A percentile compares a stretch with the other conserved stretches of the same genome.
Conservation (phyloP, 148 eudicot genomes). For the Cornus florida region DNA sequence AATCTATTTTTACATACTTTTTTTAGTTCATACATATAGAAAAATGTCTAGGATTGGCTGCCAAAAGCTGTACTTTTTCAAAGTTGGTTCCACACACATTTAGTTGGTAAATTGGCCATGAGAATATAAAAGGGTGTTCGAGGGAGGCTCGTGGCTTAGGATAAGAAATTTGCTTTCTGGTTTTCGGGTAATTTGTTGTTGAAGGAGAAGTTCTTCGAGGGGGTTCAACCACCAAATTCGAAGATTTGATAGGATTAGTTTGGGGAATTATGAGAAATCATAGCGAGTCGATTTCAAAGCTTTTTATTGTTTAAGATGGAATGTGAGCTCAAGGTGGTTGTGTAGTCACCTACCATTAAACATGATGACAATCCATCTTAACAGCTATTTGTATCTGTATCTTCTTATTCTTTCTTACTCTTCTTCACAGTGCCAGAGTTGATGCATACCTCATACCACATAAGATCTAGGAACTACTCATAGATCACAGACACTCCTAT, state of each 20-base stretch:
- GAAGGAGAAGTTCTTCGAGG: background rate
- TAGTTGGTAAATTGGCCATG: background rate
- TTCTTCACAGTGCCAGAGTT: background rate
- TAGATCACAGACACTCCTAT: background rate
- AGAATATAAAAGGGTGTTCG: background rate
- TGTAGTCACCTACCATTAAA: constrained; percentile 9
- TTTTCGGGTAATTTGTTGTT: background rate
- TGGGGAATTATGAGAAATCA: constrained; percentile 11
- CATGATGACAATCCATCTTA: constrained; percentile 15
- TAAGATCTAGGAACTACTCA: background rate
- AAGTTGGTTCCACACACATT: constrained; percentile 11
- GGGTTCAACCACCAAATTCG: constrained; percentile 4
- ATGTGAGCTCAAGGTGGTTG: constrained; percentile 13
- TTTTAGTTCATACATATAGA: background rate
- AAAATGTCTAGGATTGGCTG: background rate
- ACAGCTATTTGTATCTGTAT: background rate
- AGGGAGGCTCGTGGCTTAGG: background rate
- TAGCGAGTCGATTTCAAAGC: background rate
- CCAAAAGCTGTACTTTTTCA: background rate
- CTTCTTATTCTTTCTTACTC: background rate
- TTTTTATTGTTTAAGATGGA: background rate
- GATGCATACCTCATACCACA: background rate
- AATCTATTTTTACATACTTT: background rate
- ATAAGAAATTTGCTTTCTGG: background rate
- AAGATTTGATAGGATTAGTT: constrained; percentile 4